Conservation (phyloP, 305 asterid genomes). For the Fraxinus angustifolia region DNA sequence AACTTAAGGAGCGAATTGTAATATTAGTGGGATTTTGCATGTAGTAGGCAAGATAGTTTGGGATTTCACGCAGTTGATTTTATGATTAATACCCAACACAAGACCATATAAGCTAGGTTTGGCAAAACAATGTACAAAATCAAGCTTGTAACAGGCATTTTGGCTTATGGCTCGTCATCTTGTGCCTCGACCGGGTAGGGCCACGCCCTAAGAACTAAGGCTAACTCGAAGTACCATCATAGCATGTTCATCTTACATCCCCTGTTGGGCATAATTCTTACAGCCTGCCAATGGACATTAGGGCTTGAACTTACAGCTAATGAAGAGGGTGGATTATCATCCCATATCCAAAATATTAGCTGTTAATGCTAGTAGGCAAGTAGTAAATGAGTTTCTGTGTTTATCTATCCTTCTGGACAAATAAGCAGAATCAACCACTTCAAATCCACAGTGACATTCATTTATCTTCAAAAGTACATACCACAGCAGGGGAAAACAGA, state of each 20-base stretch:
- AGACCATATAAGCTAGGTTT: background rate
- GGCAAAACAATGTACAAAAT: background rate
- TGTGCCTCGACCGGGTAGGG: background rate
- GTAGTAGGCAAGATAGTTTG: background rate
- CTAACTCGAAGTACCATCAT: background rate
- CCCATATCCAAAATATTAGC: background rate
- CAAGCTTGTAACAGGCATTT: background rate
- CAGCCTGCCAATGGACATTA: background rate
- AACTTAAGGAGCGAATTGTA: background rate
- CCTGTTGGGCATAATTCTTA: background rate
- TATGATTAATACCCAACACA: background rate
- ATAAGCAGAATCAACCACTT: background rate
- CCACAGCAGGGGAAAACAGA: background rate
- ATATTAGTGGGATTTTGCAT: background rate
- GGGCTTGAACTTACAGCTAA: background rate
- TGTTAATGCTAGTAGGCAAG: background rate
- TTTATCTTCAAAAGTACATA: background rate
- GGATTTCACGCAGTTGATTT: background rate
- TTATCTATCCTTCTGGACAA: background rate
- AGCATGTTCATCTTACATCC: background rate
- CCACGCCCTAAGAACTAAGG: background rate
- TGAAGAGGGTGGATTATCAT: background rate
- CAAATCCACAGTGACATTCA: background rate
- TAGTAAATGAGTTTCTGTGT: background rate
- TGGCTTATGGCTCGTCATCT: background rate